Evolutionary conservation across 1,139 yeast genomes (phyloP).

Genomic region (Citeromyces siamensis): DNA sequence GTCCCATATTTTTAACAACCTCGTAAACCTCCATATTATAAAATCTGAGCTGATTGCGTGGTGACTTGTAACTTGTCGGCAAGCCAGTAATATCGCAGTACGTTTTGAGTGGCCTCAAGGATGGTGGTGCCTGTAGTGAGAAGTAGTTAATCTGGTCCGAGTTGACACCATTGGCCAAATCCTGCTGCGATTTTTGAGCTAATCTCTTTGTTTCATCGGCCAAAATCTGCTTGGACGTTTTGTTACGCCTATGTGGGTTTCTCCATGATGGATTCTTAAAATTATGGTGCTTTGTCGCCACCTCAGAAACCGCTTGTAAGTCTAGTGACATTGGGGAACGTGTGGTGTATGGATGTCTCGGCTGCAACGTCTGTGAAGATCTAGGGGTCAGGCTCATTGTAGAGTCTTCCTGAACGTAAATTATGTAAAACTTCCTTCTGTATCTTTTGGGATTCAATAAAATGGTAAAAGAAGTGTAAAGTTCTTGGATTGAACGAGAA

Average conservation of each 20-base stretch:
- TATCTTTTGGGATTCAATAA: too few relatives aligned
- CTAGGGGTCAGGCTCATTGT: too few relatives aligned
- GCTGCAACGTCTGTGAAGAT: neutral
- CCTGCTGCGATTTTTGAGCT: slow-evolving; percentile 19
- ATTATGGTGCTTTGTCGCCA: slow-evolving; percentile 28
- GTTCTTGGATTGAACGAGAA: too few relatives aligned
- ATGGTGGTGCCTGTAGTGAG: slow-evolving; percentile 78
- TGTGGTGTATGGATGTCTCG: neutral
- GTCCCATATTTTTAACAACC: slow-evolving; percentile 66
- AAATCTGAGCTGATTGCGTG: slow-evolving; percentile 66
- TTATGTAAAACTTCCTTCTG: too few relatives aligned
- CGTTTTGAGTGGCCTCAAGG: slow-evolving; percentile 64
- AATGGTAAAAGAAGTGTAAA: too few relatives aligned
- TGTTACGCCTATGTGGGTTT: slow-evolving; percentile 49
- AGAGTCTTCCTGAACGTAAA: too few relatives aligned
- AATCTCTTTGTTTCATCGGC: slow-evolving; percentile 67
- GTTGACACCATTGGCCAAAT: slow-evolving; percentile 18
- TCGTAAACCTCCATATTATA: slow-evolving; percentile 79
- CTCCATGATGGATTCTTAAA: slow-evolving; percentile 47
- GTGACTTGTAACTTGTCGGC: slow-evolving; percentile 65
- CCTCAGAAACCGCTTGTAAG: slow-evolving; percentile 21
- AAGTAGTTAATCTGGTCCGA: slow-evolving; percentile 42
- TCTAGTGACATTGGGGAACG: slow-evolving; percentile 3
- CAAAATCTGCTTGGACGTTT: slow-evolving; percentile 63
- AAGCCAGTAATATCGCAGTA: slow-evolving; percentile 95